phyloP scores from a whole-genome alignment of 257 asterid species.

The Henckelia pumila region DNA sequence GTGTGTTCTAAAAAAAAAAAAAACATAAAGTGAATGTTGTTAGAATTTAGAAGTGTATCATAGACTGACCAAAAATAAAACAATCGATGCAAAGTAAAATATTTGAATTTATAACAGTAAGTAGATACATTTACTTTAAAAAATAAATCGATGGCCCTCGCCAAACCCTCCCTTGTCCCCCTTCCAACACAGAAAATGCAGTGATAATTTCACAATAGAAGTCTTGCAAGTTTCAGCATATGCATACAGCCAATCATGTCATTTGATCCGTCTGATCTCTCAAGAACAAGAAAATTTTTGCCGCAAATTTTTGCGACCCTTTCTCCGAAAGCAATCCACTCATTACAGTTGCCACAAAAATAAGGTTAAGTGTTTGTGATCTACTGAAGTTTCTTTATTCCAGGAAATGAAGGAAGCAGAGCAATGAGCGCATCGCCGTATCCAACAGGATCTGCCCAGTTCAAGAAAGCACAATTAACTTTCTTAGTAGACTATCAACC shows the following conservation, averaged over 20 bases:
- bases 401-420: slow-evolving; percentile 83
- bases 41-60: too few relatives aligned
- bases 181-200: too few relatives aligned
- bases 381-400: slow-evolving; percentile 67
- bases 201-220: too few relatives aligned
- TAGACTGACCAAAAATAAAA: too few relatives aligned
- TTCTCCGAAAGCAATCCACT: background rate
- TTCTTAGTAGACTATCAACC: background rate
- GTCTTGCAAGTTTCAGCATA: background rate
- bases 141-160: too few relatives aligned
- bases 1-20: too few relatives aligned
- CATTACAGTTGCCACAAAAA: background rate
- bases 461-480: background rate
- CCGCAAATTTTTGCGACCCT: slow-evolving; percentile 2
- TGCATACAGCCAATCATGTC: slow-evolving; percentile 6
- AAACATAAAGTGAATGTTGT: too few relatives aligned
- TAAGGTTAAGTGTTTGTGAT: background rate
- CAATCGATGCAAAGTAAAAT: too few relatives aligned
- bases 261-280: slow-evolving; percentile 15
- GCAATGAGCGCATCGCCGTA: slow-evolving; percentile 82
- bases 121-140: too few relatives aligned
- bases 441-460: slow-evolving; percentile 66
- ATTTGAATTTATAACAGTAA: too few relatives aligned
- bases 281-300: background rate
- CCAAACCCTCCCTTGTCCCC: too few relatives aligned